Evolutionary conservation across 1,284 basidiomycete species (phyloP), one percentile per base, ranked within the genome.

Genomic region (Microbotryomycetes sp.): DNA sequence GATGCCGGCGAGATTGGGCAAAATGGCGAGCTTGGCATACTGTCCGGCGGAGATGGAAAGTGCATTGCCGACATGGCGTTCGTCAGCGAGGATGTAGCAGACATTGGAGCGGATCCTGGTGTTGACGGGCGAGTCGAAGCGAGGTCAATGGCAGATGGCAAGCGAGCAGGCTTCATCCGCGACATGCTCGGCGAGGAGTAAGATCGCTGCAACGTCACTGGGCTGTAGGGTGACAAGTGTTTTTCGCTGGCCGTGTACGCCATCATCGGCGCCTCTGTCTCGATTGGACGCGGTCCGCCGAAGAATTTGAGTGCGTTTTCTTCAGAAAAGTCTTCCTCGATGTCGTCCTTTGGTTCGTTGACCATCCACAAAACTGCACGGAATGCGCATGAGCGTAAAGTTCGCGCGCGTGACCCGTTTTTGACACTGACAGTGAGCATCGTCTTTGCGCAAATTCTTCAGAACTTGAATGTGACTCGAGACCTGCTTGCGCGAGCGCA

Each of bases 391-490:
- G n/a, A n/a, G n/a, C n/a, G n/a, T n/a, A 45, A n/a, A 45, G 15
- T n/a, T 13, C 41, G 41, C n/a, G 13, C 15, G n/a, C 41, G 15
- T 45, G 41, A n/a, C 15, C n/a, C 41, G 41, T 45, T 13, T 45
- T n/a, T 45, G n/a, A 3, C 5, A 63, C 72, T 56, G 27, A 73
- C 71, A 67, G 47, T 74, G 73, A 7, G 70, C 61, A 54, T 78
- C 76, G 45, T 72, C 70, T 55, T 73, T 74, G 56, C 73, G 70
- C 50, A 76, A 69, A 64, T 75, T 72, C 66, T 76, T 75, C 52
- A 76, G 68, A 9, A 76, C 75, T 56, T 77, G 76, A 45, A 74
- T 72, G 60, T 77, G 76, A 30, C 71, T 73, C 45, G 75, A 76
- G 46, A 77, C 74, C 58, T 76, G 75, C 64, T 77, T 77, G 23